Conservation (phyloP, 2,329 filamentous ascomycete species). For the Magnaporthiopsis poae region DNA sequence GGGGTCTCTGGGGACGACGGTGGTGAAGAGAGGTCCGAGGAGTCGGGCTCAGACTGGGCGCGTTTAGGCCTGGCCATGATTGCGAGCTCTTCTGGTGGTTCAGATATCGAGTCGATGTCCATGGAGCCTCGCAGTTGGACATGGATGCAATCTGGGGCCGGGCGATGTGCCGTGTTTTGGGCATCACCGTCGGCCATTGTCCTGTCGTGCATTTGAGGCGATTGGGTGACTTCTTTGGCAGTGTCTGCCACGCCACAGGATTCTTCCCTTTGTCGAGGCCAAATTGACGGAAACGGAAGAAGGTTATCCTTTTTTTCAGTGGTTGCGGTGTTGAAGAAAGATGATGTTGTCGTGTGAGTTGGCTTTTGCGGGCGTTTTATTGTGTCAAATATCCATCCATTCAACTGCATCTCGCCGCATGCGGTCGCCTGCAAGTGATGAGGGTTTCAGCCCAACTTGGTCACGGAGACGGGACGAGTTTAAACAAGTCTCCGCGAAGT, state of each 20-base stretch:
- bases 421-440: neutral
- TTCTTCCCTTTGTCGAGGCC: neutral
- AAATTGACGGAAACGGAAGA: too few relatives aligned
- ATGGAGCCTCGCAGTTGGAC: neutral
- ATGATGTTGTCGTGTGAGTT: too few relatives aligned
- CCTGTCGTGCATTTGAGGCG: neutral
- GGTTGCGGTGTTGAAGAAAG: too few relatives aligned
- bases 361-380: too few relatives aligned
- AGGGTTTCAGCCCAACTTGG: neutral
- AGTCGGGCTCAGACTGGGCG: neutral
- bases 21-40: conserved; percentile 2
- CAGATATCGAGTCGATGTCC: neutral
- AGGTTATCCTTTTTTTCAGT: too few relatives aligned
- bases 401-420: too few relatives aligned
- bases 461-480: neutral
- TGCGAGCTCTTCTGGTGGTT: neutral
- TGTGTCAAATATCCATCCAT: too few relatives aligned
- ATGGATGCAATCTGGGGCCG: neutral
- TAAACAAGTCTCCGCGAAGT: neutral
- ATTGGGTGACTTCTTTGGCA: neutral
- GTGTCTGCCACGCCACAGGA: neutral
- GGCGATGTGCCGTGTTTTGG: neutral
- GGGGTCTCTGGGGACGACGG: neutral
- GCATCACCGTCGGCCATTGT: conserved; percentile 3
- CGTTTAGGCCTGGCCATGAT: neutral